Evolutionary conservation across 352 stramenopile genomes (phyloP), one percentile per base, ranked within the genome.

Genomic region (Phytopythium ostracodes): DNA sequence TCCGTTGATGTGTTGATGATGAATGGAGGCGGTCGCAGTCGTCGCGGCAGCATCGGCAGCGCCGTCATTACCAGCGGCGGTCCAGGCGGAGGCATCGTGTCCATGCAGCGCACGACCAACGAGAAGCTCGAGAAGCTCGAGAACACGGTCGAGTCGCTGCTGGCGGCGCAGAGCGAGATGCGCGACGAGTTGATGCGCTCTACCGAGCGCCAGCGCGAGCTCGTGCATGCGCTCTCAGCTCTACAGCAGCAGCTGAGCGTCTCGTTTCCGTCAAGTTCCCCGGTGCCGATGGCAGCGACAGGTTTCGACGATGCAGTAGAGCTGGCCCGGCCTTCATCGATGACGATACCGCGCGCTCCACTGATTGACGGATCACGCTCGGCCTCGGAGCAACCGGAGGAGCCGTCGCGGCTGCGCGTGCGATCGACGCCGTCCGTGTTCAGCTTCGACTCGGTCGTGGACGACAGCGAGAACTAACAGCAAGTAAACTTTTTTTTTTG

Each of bases 101-200:
- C 56, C 25, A 62, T 68, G 24, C 70, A 76, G 47, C 64, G 57
- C 38, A 46, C 58, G 5, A 66, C 66, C 10, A 14, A 57, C 4
- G 61, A 56, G 11, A 88, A 85, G 56, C 44, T 89, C 17, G 77
- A 89, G 33, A 75, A 70, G 50, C 73, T 88, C 10, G 76, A 89
- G 59, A 61, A 65, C 7, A 76, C 65, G 17, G 71, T 89, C 31
- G 73, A 72, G 43, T 60, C 62, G 15, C 33, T 89, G 17, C 46
- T 75, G 38, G 63, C 51, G 14, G 49, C 60, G 6, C 77, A 89
- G 46, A 52, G 10, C 22, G 76, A 88, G 51, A 79, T 87, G 38
- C 75, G 79, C 31, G 68, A 84, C 36, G 70, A 83, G 17, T 67
- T 84, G 25, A 56, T 56, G 29, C 64, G 64, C 40, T 60, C 62